Base-by-base conservation (phyloP, 164 flowering plant genomes). In the Vitis rotundifolia region DNA sequence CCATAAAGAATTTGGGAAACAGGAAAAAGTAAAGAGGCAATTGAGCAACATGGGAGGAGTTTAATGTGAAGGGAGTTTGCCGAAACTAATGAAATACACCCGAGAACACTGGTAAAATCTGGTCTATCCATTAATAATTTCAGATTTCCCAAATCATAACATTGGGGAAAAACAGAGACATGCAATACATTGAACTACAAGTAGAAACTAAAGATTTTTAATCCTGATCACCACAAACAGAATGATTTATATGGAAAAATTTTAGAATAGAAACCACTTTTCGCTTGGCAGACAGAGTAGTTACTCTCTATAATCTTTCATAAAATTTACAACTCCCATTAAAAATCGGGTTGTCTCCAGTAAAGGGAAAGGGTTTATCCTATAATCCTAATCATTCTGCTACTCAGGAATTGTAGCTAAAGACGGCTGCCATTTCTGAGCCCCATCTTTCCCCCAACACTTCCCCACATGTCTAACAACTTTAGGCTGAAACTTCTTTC, bases 341-440 rank as follows among this genome's bases (percentile, higher is more conserved):
- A 14, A 19, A 58, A 12, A 37, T 48, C 15, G 59, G 28, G 44
- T 12, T 13, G 26, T 12, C 26, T 26, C 61, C 61, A 11, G 50
- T 7, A 19, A 62, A 61, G 16, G 14, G 15, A 29, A 11, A 15
- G 5, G 50, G 29, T 14, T 18, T 55, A 49, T 11, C n/a, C n/a
- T 49, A 48, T 50, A 12, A 52, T 31, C 62, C 68, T 69, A 37
- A 67, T 66, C 62, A 18, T 50, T 65, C 8, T 65, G 58, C 68
- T 65, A 76, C 72, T 88, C 91, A 3, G 70, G 79, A 53, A 90
- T 86, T 56, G 80, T 69, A 54, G 80, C 72, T 67, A 86, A 77
- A 58, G 83, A 76, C 29, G 87, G 90, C 64, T 49, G 47, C 90
- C 91, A 87, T 75, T 81, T 82, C 58, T 48, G 71, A 48, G 73